Evolutionary conservation across 495 filamentous ascomycete species (phyloP).

Genomic region (Emericellopsis terricola): DNA sequence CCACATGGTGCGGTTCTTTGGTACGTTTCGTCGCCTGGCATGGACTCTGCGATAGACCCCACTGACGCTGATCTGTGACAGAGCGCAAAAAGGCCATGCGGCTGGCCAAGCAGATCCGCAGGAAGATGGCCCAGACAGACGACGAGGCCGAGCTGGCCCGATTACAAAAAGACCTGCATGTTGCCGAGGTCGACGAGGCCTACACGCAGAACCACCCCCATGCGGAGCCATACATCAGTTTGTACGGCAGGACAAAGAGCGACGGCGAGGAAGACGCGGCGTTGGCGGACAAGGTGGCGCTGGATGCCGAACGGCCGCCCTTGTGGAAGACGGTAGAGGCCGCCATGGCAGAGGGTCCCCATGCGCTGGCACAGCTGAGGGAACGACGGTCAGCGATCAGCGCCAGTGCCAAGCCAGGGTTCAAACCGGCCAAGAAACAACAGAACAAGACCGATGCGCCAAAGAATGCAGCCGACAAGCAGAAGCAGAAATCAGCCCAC

Average conservation of each 20-base stretch:
- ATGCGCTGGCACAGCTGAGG: slow-evolving; percentile 31
- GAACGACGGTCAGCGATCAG: slow-evolving; percentile 18
- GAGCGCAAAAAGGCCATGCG: slow-evolving; percentile 75
- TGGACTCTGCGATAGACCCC: not conserved
- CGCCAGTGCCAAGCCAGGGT: too few species aligned
- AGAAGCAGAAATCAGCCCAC: not conserved
- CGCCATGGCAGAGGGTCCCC: slow-evolving; percentile 41
- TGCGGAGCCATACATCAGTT: slow-evolving; percentile 56
- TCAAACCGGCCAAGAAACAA: too few species aligned
- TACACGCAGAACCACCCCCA: slow-evolving; percentile 76
- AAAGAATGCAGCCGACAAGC: not conserved
- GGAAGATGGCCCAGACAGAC: slow-evolving; percentile 27
- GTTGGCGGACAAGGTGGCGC: slow-evolving; percentile 14
- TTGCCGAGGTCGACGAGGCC: slow-evolving; percentile 62
- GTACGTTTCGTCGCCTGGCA: slow-evolving; percentile 22
- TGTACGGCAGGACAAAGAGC: slow-evolving; percentile 41
- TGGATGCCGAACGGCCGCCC: slow-evolving; percentile 26
- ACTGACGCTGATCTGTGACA: slow-evolving; percentile 18
- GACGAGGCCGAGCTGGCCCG: slow-evolving; percentile 29
- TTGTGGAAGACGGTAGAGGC: slow-evolving; percentile 56
- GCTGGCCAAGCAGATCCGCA: slow-evolving; percentile 42
- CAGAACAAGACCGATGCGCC: too few species aligned
- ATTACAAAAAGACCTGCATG: slow-evolving; percentile 41
- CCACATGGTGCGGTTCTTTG: slow-evolving; percentile 86
- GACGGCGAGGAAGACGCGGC: slow-evolving; percentile 12